phyloP scores from a whole-genome alignment of 305 asterid species.

The Fraxinus sp. region DNA sequence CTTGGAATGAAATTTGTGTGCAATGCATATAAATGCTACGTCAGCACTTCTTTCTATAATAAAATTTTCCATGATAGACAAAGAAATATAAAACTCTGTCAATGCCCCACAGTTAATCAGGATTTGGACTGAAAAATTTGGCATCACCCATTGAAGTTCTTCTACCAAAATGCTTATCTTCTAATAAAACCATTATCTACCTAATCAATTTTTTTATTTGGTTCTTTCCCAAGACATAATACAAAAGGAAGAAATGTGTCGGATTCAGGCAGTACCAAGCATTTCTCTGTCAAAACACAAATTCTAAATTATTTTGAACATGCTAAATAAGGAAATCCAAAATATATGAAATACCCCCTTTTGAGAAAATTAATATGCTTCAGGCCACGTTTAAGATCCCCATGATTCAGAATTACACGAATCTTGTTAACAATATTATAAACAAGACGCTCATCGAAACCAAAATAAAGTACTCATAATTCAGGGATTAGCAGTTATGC shows the following conservation, averaged over 20 bases:
- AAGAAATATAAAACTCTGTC: not conserved
- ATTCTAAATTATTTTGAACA: not conserved
- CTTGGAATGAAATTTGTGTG: not conserved
- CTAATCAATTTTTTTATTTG: not conserved
- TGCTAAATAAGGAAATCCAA: not conserved
- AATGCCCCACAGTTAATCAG: not conserved
- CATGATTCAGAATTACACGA: not conserved
- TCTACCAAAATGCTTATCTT: not conserved
- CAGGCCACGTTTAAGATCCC: not conserved
- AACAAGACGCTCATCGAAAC: not conserved
- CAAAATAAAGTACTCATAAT: slow-evolving; percentile 15
- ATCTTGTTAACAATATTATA: not conserved
- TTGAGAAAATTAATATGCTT: not conserved
- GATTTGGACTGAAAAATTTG: not conserved
- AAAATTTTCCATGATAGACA: not conserved
- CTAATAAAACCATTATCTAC: not conserved
- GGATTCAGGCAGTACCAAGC: not conserved
- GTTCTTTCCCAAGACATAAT: not conserved
- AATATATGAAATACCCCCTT: not conserved
- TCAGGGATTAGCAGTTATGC: slow-evolving; percentile 17
- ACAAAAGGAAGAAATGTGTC: not conserved
- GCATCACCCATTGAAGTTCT: not conserved
- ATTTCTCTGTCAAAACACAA: not conserved
- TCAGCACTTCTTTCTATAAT: not conserved
- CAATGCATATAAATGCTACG: not conserved